phyloP scores from a whole-genome alignment of 148 eudicot species.

The Tetragonia tetragonoides region DNA sequence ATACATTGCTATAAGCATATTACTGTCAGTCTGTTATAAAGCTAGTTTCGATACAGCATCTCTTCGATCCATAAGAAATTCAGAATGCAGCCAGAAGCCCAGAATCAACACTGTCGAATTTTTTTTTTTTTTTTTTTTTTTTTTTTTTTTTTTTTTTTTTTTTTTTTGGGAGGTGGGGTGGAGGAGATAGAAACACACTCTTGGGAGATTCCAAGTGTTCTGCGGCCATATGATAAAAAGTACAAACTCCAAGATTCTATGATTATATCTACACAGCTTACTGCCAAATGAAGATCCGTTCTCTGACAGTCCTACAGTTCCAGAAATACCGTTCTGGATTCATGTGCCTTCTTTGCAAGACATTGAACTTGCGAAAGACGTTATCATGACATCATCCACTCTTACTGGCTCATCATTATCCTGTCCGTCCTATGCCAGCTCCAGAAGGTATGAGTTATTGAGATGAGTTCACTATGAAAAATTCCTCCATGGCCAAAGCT shows the following conservation, averaged over 20 bases:
- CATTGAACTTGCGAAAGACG: slow-evolving; percentile 70
- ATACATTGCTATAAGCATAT: no score
- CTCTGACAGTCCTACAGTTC: slow-evolving; percentile 25
- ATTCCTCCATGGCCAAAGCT: slow-evolving; percentile 98
- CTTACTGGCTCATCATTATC: slow-evolving; percentile 83
- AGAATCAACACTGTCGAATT: no score
- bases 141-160: no score
- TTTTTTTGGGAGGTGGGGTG: no score
- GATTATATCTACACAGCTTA: slow-evolving; percentile 1
- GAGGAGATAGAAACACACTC: no score
- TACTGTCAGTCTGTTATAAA: no score
- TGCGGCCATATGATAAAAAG: background rate
- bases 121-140: no score
- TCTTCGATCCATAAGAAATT: background rate
- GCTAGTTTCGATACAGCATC: background rate
- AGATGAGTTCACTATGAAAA: slow-evolving; percentile 53
- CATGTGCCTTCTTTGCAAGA: slow-evolving; percentile 34
- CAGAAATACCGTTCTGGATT: slow-evolving; percentile 47
- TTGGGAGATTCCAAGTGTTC: background rate
- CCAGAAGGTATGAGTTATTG: slow-evolving; percentile 60
- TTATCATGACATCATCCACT: slow-evolving; percentile 80
- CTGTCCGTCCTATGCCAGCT: slow-evolving; percentile 74
- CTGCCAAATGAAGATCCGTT: no score
- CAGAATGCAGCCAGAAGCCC: no score
- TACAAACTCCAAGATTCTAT: slow-evolving; percentile 10